Conservation (phyloP, 208 protist species). For the Acanthamoeba lenticulata region DNA sequence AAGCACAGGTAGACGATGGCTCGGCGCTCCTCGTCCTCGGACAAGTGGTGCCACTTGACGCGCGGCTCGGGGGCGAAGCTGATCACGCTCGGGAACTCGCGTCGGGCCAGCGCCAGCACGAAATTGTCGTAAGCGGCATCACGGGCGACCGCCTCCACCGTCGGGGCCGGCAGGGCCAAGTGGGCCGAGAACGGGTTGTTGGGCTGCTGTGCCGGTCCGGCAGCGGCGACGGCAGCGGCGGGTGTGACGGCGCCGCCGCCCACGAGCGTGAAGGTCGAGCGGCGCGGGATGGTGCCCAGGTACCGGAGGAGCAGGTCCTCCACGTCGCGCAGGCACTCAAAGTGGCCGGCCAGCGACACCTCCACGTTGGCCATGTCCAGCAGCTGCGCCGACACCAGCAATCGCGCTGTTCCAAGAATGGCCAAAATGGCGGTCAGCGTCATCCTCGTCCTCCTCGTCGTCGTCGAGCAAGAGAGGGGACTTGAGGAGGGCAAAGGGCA, state of each 20-base stretch:
- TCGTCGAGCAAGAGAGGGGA: not conserved
- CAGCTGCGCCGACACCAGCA: not conserved
- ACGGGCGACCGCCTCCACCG: not conserved
- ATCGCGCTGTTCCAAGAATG: not conserved
- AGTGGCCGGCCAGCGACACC: slow-evolving; percentile 32
- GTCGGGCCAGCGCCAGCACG: not conserved
- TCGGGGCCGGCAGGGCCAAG: not conserved
- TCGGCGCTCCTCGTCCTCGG: slow-evolving; percentile 29
- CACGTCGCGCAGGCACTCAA: not conserved
- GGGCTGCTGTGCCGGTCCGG: not conserved
- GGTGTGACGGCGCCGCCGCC: not conserved
- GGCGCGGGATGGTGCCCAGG: slow-evolving; percentile 29
- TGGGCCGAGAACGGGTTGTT: slow-evolving; percentile 48
- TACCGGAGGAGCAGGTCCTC: slow-evolving; percentile 45
- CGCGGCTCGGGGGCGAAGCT: not conserved
- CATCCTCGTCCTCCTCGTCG: too few relatives aligned
- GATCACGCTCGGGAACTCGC: slow-evolving; percentile 6
- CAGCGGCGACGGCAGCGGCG: not conserved
- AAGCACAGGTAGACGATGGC: slow-evolving; percentile 50
- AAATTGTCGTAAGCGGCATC: not conserved
- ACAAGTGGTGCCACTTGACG: slow-evolving; percentile 10
- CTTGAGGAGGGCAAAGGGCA: not conserved
- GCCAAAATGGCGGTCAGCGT: not conserved
- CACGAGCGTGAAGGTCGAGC: not conserved
- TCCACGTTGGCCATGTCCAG: slow-evolving; percentile 36